Percentiles rank a stretch among this genome's conserved stretches.
Conservation (phyloP, 495 filamentous ascomycete genomes). For the Annulohypoxylon moriforme region DNA sequence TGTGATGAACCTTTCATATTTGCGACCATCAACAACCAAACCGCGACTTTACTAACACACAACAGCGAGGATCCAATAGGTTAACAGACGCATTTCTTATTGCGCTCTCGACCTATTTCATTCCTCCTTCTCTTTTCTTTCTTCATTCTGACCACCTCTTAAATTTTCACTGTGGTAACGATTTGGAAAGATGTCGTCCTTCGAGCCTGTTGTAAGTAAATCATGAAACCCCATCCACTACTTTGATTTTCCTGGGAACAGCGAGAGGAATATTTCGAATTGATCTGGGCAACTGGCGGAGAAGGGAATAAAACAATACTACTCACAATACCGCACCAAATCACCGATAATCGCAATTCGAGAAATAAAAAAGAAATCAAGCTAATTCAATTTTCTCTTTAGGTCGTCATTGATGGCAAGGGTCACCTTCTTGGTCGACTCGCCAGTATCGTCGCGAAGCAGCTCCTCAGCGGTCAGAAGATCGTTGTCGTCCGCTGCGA, state of each 20-base stretch:
- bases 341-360: neutral
- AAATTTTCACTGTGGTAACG: slow-evolving; percentile 41
- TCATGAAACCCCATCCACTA: slow-evolving; percentile 32
- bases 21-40: slow-evolving; percentile 50
- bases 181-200: slow-evolving; percentile 91
- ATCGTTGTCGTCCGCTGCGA: slow-evolving; percentile 99
- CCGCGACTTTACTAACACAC: slow-evolving; percentile 50
- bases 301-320: neutral
- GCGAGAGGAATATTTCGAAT: slow-evolving; percentile 4
- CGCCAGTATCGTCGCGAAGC: slow-evolving; percentile 98
- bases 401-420: slow-evolving; percentile 99
- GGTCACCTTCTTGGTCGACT: slow-evolving; percentile 99
- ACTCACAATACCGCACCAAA: slow-evolving; percentile 9
- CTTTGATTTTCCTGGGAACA: neutral
- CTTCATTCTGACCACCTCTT: slow-evolving; percentile 47
- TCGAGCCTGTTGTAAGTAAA: slow-evolving; percentile 93
- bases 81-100: slow-evolving; percentile 47
- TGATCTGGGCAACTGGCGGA: neutral
- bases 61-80: slow-evolving; percentile 47
- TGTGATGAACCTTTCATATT: slow-evolving; percentile 37
- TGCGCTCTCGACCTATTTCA: slow-evolving; percentile 50
- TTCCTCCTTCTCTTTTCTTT: slow-evolving; percentile 49
- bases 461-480: slow-evolving; percentile 99
- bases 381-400: slow-evolving; percentile 41
- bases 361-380: neutral